Evolutionary conservation across 495 filamentous ascomycete genomes (phyloP), one percentile per base, ranked within the genome.

Genomic region (Neurospora sp.): DNA sequence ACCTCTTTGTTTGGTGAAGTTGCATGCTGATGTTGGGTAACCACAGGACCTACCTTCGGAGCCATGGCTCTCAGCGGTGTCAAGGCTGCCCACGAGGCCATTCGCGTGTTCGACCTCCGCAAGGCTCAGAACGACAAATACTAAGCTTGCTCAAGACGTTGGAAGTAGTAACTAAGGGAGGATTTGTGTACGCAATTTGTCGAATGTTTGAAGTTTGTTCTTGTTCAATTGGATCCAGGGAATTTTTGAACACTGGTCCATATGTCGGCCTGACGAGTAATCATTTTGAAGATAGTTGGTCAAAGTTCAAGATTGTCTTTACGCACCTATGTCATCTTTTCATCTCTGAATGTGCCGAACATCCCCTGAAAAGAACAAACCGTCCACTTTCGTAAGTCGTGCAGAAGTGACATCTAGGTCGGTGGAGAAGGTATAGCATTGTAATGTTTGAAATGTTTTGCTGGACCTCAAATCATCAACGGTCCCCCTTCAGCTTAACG

Each of bases 21-120:
- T 74, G 70, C 21, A 19, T 62, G 15, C 36, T 74, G 45, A 62
- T 3, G 2, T 15, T 62, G 54, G 24, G 13, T 34, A 31, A 62
- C 11, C 59, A 7, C 31, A 78, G 78, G 79, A 31, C 77, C 81
- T 43, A 93, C 90, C 21, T 93, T 93, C 78, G 91, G 92, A 70
- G 92, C 93, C 54, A 96, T 96, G 93, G 92, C 88, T 19, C 85
- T 96, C 48, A 89, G 85, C 74, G 93, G 93, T 78, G 92, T 96
- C 73, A 94, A 94, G 85, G 93, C 93, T 77, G 93, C 93, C 43
- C 92, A 97, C 85, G 93, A 93, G 84, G 90, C 90, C 21, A 78
- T 95, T 73, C 87, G 85, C 76, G 89, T 96, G 66, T 93, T 93
- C 77, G 92, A 95, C 34, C 82, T 88, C 78, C 89, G 93, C 74